phyloP scores from a whole-genome alignment of 257 asterid species.

The Plantago ovata region DNA sequence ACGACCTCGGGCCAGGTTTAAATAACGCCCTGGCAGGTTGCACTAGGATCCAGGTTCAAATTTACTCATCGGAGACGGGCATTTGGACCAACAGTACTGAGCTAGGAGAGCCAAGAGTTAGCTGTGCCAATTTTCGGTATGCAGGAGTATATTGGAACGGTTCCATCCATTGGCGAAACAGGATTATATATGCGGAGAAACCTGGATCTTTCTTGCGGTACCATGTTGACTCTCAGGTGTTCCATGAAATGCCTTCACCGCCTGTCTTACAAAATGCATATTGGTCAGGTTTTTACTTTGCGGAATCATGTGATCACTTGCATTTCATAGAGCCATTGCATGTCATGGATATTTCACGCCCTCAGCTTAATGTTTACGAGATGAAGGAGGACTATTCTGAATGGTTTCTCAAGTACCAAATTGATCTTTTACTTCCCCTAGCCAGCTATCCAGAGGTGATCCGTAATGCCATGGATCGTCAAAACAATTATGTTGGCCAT shows the following conservation, averaged over 20 bases:
- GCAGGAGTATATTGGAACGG: too few species aligned
- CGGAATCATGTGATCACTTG: slow-evolving; percentile 23
- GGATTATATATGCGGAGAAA: background rate
- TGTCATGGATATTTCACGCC: too few species aligned
- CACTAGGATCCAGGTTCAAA: background rate
- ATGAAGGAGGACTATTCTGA: slow-evolving; percentile 25
- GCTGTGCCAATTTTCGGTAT: background rate
- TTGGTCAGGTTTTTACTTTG: background rate
- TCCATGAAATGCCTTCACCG: slow-evolving; percentile 14
- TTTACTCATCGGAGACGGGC: slow-evolving; percentile 26
- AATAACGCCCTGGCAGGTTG: too few species aligned
- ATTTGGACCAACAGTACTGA: slow-evolving; percentile 22
- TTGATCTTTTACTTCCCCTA: too few species aligned
- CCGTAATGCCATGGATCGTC: too few species aligned
- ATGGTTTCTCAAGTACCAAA: slow-evolving; percentile 25
- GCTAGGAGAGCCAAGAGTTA: background rate
- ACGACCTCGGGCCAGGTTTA: background rate
- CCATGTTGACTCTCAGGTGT: slow-evolving; percentile 1
- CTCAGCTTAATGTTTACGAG: slow-evolving; percentile 22
- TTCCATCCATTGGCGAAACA: slow-evolving; percentile 12
- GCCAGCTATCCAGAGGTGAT: too few species aligned
- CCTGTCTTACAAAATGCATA: background rate
- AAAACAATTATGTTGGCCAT: background rate
- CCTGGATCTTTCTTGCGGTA: background rate
- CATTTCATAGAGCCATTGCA: slow-evolving; percentile 23